These are phyloP conservation scores for Didymella exigua DNA, from an alignment of 2,329 filamentous ascomycete genomes.

Conservation along the genomic window DNA sequence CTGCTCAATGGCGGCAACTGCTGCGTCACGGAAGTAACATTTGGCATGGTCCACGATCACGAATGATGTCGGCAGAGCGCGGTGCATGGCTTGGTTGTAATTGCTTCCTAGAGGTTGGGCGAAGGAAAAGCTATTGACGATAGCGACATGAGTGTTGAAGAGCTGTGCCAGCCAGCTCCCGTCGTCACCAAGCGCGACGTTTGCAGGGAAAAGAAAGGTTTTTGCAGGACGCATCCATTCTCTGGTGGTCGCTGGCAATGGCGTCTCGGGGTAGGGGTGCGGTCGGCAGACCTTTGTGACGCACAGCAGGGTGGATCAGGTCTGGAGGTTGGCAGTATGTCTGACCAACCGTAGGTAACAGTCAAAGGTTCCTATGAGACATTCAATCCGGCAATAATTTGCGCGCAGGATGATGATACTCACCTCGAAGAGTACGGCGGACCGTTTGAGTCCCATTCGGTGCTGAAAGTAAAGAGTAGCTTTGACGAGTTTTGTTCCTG, in stretches of 20 bases:
- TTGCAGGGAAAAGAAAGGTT: background rate
- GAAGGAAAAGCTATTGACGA: background rate
- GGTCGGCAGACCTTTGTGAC: conserved; percentile 13
- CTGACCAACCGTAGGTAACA: conserved; percentile 27
- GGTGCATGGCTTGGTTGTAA: background rate
- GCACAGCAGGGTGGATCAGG: conserved; percentile 31
- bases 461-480: conserved; percentile 28
- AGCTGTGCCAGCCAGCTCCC: background rate
- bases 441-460: conserved; percentile 7
- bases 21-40: background rate
- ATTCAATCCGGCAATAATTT: too few species aligned
- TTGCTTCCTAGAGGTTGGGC: background rate
- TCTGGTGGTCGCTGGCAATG: conserved; percentile 20
- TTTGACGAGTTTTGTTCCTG: conserved; percentile 21
- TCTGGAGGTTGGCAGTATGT: conserved; percentile 36
- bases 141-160: background rate
- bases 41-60: background rate
- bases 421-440: background rate
- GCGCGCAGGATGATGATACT: background rate
- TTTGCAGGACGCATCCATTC: background rate
- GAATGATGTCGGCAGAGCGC: background rate
- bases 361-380: too few species aligned
- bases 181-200: background rate
- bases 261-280: conserved; percentile 20
- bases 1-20: background rate